These are phyloP conservation scores for Pugionium dolabratum DNA, from an alignment of 345 rosid species.

Conservation along the genomic window DNA sequence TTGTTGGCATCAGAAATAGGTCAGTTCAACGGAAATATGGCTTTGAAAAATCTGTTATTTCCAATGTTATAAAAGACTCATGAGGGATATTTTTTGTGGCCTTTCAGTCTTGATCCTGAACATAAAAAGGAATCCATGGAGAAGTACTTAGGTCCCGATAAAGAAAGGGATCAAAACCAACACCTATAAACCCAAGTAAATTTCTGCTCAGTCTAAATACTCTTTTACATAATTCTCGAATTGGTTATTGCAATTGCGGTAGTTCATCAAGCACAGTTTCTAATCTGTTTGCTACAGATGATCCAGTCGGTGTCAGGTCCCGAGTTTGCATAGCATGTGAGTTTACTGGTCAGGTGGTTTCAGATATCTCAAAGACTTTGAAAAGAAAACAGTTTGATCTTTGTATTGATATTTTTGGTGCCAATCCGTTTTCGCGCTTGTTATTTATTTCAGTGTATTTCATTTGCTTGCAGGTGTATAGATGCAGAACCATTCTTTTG, in stretches of 20 bases:
- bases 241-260: background rate
- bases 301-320: conserved; percentile 23
- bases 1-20: conserved; percentile 95
- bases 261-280: conserved; percentile 6
- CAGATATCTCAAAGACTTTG: background rate
- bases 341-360: conserved; percentile 3
- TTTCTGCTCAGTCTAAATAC: background rate
- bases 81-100: background rate
- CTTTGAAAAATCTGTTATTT: background rate
- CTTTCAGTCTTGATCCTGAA: conserved; percentile 91
- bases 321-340: conserved; percentile 29
- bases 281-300: conserved; percentile 31
- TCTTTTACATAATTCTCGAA: background rate
- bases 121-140: conserved; percentile 97
- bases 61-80: conserved; percentile 3
- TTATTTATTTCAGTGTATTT: too few relatives aligned
- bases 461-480: conserved; percentile 33
- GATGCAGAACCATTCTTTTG: conserved; percentile 46
- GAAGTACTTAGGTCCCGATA: conserved; percentile 79
- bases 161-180: conserved; percentile 44
- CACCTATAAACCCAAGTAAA: conserved; percentile 22
- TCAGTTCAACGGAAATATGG: conserved; percentile 26
- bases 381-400: conserved; percentile 11
- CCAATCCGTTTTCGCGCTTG: background rate
- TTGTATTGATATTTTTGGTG: conserved; percentile 1